Base-by-base conservation (phyloP, 2,329 filamentous ascomycete species). In the Lasiodiplodia hormozganensis region DNA sequence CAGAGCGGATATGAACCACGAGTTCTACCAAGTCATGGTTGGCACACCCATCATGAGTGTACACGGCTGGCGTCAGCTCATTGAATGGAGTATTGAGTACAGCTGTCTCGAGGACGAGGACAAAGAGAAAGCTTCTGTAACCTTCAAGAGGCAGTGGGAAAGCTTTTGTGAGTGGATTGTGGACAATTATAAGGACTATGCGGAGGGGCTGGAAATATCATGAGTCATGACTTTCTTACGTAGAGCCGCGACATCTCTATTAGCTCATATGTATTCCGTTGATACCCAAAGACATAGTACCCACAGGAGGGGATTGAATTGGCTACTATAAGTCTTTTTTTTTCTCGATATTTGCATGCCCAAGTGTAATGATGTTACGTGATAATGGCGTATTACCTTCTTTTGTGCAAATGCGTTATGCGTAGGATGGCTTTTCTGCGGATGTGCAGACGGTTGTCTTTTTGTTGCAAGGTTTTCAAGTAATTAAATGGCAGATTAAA, bases 11-110 rank as follows among this genome's bases (percentile, higher is more conserved):
- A 83, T 93, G 53, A 90, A 89, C 0, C 90, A 93, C 71, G 91
- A 94, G 74, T 93, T 93, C 75, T 93, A 93, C 76, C 91, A 94
- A 75, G 85, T 90, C 69, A 88, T 93, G 83, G 85, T 91, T 8
- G 91, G 91, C 58, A 88, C 88, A 54, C 82, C 85, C 14, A 85
- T 87, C 68, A 92, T 93, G 85, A 86, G 84, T 21, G 78, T 94
- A 0, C 87, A 87, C 70, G 90, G 90, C 53, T 92, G 90, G 89
- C 90, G 90, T 75, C 90, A 93, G 77, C 79, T 84, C 0, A 82
- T 79, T 2, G 71, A 78, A 40, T 84, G 82, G 82, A 84, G 82
- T 66, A 71, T 84, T 3, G 74, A 83, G 38, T 82, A 83, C 70
- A 82, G 80, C 69, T 83, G 82, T 67, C 73, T 84, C 21, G 70